Evolutionary conservation across 768 basidiomycete species (phyloP).

Genomic region (Auricularia sp.): DNA sequence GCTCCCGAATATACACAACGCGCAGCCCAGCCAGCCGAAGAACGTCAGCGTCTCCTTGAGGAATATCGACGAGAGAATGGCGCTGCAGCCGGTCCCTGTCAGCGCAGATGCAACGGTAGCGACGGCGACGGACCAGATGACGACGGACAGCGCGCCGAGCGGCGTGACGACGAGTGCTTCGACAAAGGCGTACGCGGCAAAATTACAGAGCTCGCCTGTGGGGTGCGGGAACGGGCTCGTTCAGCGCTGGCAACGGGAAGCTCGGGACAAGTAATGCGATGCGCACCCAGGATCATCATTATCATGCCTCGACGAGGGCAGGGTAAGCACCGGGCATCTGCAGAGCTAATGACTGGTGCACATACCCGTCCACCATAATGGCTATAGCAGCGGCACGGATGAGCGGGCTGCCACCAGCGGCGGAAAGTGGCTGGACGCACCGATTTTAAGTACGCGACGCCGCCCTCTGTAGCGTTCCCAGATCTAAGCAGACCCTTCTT

Average conservation of each 20-base stretch:
- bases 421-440: conserved; percentile 35
- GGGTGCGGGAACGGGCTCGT: not conserved
- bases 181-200: conserved; percentile 73
- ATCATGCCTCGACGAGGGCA: not conserved
- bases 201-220: conserved; percentile 8
- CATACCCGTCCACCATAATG: conserved; percentile 94
- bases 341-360: conserved; percentile 40
- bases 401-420: conserved; percentile 1
- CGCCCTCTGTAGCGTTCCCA: conserved; percentile 18
- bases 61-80: conserved; percentile 85
- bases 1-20: conserved; percentile 81
- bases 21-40: conserved; percentile 95
- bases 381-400: conserved; percentile 24
- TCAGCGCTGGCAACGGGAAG: conserved; percentile 8
- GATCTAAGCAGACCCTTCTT: conserved; percentile 37
- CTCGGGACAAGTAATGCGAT: not conserved
- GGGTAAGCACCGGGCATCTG: not conserved
- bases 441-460: conserved; percentile 91
- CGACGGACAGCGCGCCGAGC: conserved; percentile 91
- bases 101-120: not conserved
- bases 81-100: conserved; percentile 25
- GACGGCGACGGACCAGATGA: conserved; percentile 39
- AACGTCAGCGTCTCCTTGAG: conserved; percentile 88
- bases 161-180: conserved; percentile 96
- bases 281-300: conserved; percentile 81